These are phyloP conservation scores for Podospora pseudopauciseta DNA, from an alignment of 495 filamentous ascomycete genomes.

Conservation along the genomic window DNA sequence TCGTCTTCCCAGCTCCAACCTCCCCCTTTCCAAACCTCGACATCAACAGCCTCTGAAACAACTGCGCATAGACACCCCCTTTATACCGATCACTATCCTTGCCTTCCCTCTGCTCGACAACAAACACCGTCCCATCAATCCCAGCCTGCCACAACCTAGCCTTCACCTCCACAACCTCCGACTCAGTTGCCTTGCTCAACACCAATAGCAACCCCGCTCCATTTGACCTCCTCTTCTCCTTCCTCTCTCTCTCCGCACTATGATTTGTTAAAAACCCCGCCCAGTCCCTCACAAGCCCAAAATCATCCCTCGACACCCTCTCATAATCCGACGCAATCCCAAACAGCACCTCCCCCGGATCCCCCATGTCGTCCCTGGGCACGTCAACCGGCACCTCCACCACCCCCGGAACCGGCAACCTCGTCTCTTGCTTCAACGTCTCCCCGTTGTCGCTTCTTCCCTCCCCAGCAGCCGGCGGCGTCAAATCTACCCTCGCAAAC, in stretches of 20 bases:
- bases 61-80: neutral
- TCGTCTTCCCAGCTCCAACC: neutral
- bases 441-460: neutral
- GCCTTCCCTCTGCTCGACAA: neutral
- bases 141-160: neutral
- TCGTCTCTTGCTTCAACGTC: neutral
- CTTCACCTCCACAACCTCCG: neutral
- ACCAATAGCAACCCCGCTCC: neutral
- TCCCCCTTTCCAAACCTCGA: conserved; percentile 1
- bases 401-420: neutral
- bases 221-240: conserved; percentile 1
- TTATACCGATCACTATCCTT: neutral
- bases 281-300: neutral
- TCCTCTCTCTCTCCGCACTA: neutral
- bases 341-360: neutral
- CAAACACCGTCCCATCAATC: conserved; percentile 2
- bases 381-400: neutral
- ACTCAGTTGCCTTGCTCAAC: neutral
- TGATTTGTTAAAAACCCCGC: neutral
- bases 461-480: neutral
- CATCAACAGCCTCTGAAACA: conserved; percentile 5
- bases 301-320: neutral
- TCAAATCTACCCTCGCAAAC: conserved; percentile 1
- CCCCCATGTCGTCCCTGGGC: neutral
- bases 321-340: conserved; percentile 3